Percentiles rank a stretch among this genome's conserved stretches.
Conservation (phyloP, 202 grass and related monocot genomes). For the Schoenoplectus tabernaemontani region DNA sequence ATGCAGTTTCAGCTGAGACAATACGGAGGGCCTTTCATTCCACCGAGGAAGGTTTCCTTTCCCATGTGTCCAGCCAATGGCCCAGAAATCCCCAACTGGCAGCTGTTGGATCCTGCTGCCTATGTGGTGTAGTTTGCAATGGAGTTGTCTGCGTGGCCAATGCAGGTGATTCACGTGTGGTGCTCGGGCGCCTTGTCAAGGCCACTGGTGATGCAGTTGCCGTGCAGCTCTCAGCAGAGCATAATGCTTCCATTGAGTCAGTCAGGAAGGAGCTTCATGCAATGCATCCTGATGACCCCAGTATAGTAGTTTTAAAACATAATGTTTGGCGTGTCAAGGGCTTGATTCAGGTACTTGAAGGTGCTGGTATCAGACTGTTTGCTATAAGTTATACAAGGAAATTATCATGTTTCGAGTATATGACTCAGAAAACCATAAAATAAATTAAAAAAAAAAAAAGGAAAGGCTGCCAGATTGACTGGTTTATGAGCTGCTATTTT, state of each 20-base stretch:
- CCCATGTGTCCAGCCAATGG: slow-evolving; percentile 68
- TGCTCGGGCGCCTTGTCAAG: slow-evolving; percentile 68
- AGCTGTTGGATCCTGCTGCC: slow-evolving; percentile 79
- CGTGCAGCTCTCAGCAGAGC: slow-evolving; percentile 65
- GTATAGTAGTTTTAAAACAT: slow-evolving; percentile 83
- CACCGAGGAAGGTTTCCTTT: slow-evolving; percentile 81
- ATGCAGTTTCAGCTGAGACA: slow-evolving; percentile 63
- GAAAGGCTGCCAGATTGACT: no score
- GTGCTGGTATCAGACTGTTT: neutral
- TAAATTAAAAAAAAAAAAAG: no score
- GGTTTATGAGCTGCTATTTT: neutral
- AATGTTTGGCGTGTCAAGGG: slow-evolving; percentile 97
- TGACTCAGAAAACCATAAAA: no score
- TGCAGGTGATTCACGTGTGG: slow-evolving; percentile 66
- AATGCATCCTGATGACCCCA: slow-evolving; percentile 72
- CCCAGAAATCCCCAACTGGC: slow-evolving; percentile 68
- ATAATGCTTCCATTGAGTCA: slow-evolving; percentile 57
- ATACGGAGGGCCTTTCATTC: slow-evolving; percentile 74
- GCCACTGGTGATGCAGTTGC: slow-evolving; percentile 64
- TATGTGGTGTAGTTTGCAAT: slow-evolving; percentile 60
- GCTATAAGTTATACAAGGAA: neutral
- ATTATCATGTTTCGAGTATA: no score
- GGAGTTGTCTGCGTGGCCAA: slow-evolving; percentile 68
- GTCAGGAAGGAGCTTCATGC: slow-evolving; percentile 68
- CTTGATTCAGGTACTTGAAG: slow-evolving; percentile 60